A percentile compares a stretch with the other conserved stretches of the same genome.
phyloP scores from a whole-genome alignment of 768 basidiomycete species.

The Obba rivulosa region DNA sequence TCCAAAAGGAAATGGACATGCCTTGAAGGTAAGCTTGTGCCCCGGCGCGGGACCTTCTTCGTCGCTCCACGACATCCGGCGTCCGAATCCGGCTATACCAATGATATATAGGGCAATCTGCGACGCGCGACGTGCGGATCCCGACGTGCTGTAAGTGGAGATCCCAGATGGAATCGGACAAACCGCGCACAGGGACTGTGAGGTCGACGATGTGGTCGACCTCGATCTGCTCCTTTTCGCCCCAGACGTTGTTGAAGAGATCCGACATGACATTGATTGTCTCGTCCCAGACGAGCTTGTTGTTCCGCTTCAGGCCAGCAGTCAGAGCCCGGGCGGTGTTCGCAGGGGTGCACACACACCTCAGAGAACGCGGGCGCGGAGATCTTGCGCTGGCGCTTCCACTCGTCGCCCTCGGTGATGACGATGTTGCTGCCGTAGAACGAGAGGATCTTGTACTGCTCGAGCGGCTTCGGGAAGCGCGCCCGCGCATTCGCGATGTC shows the following conservation, averaged over 20 bases:
- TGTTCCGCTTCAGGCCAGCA: constrained; percentile 24
- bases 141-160: too few species aligned
- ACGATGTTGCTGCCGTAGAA: constrained; percentile 61
- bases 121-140: neutral
- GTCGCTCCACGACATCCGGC: constrained; percentile 43
- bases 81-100: constrained; percentile 53
- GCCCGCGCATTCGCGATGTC: constrained; percentile 44
- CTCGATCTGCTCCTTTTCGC: constrained; percentile 30
- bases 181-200: constrained; percentile 50
- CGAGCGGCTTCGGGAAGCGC: constrained; percentile 53
- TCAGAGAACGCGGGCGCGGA: constrained; percentile 63
- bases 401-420: constrained; percentile 57
- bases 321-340: too few species aligned
- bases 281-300: constrained; percentile 35
- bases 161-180: too few species aligned
- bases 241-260: constrained; percentile 42
- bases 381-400: constrained; percentile 62
- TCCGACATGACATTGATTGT: constrained; percentile 26
- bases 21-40: constrained; percentile 32
- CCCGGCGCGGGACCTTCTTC: constrained; percentile 34
- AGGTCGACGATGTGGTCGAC: constrained; percentile 45
- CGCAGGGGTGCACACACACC: constrained; percentile 23
- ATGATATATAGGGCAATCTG: constrained; percentile 55
- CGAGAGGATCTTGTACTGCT: constrained; percentile 37
- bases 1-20: neutral